Evolutionary conservation across 148 eudicot species (phyloP).

Genomic region (Linanthus parryae): DNA sequence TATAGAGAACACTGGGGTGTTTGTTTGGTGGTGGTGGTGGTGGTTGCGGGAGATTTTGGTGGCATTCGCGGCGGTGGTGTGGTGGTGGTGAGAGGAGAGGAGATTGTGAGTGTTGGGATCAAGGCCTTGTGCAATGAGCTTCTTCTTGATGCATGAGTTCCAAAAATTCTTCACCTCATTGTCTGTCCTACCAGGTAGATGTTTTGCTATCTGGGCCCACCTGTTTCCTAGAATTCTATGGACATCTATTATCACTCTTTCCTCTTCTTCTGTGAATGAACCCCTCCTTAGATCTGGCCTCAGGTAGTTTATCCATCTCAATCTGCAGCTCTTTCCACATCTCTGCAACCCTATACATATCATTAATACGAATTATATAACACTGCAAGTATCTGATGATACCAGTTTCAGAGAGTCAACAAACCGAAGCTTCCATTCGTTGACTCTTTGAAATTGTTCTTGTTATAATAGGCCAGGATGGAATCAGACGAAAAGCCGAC

Average conservation of each 20-base stretch:
- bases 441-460: no score
- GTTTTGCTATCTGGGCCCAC: slow-evolving; percentile 46
- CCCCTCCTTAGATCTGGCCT: slow-evolving; percentile 41
- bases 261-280: slow-evolving; percentile 33
- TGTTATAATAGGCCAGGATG: no score
- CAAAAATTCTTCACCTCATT: slow-evolving; percentile 28
- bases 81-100: slow-evolving; percentile 17
- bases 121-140: slow-evolving; percentile 44
- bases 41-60: slow-evolving; percentile 3
- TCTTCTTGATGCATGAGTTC: slow-evolving; percentile 49
- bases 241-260: slow-evolving; percentile 32
- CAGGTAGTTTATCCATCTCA: slow-evolving; percentile 30
- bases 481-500: neutral
- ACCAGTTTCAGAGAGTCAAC: no score
- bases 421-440: no score
- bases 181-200: slow-evolving; percentile 29
- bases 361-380: no score
- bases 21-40: neutral
- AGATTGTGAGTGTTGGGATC: slow-evolving; percentile 52
- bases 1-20: slow-evolving; percentile 10
- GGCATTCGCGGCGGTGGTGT: neutral
- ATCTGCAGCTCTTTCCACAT: slow-evolving; percentile 25
- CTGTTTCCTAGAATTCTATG: slow-evolving; percentile 39
- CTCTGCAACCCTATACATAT: no score
- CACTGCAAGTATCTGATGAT: no score